A percentile compares a stretch with the other conserved stretches of the same genome.
phyloP scores from a whole-genome alignment of 768 basidiomycete genomes.

The Lactifluus piperatus region DNA sequence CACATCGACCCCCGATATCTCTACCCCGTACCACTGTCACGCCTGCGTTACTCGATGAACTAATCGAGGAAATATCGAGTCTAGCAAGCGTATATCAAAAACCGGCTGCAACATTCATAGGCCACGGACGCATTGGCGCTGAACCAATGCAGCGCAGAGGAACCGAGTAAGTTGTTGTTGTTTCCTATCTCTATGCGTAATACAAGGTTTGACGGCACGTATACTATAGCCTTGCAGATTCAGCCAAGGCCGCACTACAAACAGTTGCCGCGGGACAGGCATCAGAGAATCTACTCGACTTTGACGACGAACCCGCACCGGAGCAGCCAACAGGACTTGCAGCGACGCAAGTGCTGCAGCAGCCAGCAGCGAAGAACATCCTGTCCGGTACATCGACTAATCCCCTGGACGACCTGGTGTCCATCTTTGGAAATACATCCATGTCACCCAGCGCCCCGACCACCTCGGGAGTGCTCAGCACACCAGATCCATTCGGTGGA shows the following conservation, averaged over 20 bases:
- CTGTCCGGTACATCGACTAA: constrained; percentile 77
- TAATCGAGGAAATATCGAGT: constrained; percentile 81
- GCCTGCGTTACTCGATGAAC: constrained; percentile 80
- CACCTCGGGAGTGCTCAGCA: constrained; percentile 11
- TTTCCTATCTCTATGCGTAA: background rate
- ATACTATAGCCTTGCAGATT: constrained; percentile 44
- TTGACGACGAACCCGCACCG: constrained; percentile 61
- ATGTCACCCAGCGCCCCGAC: constrained; percentile 22
- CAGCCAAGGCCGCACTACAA: constrained; percentile 77
- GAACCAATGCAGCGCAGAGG: constrained; percentile 65
- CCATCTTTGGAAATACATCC: constrained; percentile 66
- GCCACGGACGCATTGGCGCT: constrained; percentile 79
- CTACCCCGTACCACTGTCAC: constrained; percentile 88
- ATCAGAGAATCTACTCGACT: constrained; percentile 91
- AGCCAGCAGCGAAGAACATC: constrained; percentile 65
- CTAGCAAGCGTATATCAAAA: constrained; percentile 97
- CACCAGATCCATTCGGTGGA: constrained; percentile 15
- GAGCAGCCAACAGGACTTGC: constrained; percentile 71
- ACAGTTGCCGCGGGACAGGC: constrained; percentile 88
- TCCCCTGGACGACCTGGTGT: constrained; percentile 88
- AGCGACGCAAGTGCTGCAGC: constrained; percentile 63
- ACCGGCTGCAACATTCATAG: constrained; percentile 92
- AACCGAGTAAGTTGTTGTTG: constrained; percentile 39
- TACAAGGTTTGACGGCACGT: background rate
- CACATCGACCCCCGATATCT: constrained; percentile 87